Evolutionary conservation across 2,329 filamentous ascomycete species (phyloP).

Genomic region (Aureobasidium subglaciale): DNA sequence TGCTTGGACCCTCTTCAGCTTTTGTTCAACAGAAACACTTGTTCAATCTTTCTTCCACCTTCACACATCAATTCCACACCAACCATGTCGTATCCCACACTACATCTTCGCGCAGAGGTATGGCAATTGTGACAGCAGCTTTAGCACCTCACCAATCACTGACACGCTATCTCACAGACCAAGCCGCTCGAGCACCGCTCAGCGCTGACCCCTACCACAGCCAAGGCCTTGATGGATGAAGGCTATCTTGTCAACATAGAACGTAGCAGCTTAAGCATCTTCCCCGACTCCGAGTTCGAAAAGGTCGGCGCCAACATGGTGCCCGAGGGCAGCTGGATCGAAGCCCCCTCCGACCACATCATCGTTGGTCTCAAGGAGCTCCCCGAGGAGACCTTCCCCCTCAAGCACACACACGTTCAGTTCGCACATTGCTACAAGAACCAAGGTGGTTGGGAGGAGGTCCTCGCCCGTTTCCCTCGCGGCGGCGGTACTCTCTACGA

Average conservation of each 20-base stretch:
- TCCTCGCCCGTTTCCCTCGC: slow-evolving; percentile 69
- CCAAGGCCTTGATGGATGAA: slow-evolving; percentile 35
- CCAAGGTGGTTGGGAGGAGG: slow-evolving; percentile 70
- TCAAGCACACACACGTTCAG: slow-evolving; percentile 55
- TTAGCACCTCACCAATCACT: background rate
- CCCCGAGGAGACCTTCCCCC: slow-evolving; percentile 53
- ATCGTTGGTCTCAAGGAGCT: slow-evolving; percentile 37
- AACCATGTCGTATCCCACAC: slow-evolving; percentile 18
- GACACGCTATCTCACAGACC: slow-evolving; percentile 20
- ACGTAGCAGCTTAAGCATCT: slow-evolving; percentile 33
- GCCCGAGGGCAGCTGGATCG: slow-evolving; percentile 34
- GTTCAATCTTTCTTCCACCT: background rate
- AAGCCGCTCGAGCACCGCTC: slow-evolving; percentile 34
- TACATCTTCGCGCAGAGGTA: slow-evolving; percentile 19
- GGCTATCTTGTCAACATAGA: slow-evolving; percentile 37
- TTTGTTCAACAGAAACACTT: background rate
- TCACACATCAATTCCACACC: background rate
- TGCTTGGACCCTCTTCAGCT: background rate
- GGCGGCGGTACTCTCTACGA: slow-evolving; percentile 75
- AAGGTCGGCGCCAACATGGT: slow-evolving; percentile 34
- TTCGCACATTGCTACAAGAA: slow-evolving; percentile 35
- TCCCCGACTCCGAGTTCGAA: slow-evolving; percentile 35
- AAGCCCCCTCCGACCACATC: slow-evolving; percentile 35
- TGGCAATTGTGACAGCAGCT: background rate
- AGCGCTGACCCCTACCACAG: slow-evolving; percentile 32